Evolutionary conservation across 495 filamentous ascomycete genomes (phyloP), one percentile per base, ranked within the genome.

Genomic region (Extremus antarcticus): DNA sequence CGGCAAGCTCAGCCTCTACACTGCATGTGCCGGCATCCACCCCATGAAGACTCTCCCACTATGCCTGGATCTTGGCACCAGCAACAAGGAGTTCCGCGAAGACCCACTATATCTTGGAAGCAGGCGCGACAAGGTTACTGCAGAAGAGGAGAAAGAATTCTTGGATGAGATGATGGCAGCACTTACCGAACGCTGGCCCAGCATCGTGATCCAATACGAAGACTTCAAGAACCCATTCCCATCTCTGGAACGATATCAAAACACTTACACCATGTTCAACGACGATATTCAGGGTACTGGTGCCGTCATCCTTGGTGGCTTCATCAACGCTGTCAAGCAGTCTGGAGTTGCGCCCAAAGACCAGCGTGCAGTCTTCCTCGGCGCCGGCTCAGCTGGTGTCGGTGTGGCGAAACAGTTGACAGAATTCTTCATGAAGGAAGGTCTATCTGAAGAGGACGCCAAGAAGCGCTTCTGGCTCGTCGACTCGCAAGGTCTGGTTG

Each of bases 221-320:
- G 92, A 98, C 60, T 97, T 95, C 73, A 95, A 98, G 78, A 95
- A 90, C 61, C 92, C 92, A 15, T 98, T 98, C 80, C 86, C 88
- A 53, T 88, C 91, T 47, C 77, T 98, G 40, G 84, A 94, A 68
- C 79, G 89, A 43, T 97, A 96, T 68, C 84, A 84, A 46, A 78
- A 86, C 62, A 79, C 75, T 50, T 90, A 94, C 73, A 94, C 89
- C 67, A 91, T 86, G 74, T 98, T 98, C 80, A 98, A 98, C 65
- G 92, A 98, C 65, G 92, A 98, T 65, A 91, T 98, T 66, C 92
- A 97, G 76, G 92, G 92, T 63, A 98, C 92, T 62, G 92, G 92
- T 57, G 90, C 92, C 58, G 92, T 98, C 59, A 88, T 97, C 55
- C 78, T 97, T 40, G 90, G 80, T 39, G 92, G 92, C 74, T 87